Percentiles rank a stretch among this genome's conserved stretches.
phyloP scores from a whole-genome alignment of 1,284 basidiomycete species.

The Rhodofomes roseus region DNA sequence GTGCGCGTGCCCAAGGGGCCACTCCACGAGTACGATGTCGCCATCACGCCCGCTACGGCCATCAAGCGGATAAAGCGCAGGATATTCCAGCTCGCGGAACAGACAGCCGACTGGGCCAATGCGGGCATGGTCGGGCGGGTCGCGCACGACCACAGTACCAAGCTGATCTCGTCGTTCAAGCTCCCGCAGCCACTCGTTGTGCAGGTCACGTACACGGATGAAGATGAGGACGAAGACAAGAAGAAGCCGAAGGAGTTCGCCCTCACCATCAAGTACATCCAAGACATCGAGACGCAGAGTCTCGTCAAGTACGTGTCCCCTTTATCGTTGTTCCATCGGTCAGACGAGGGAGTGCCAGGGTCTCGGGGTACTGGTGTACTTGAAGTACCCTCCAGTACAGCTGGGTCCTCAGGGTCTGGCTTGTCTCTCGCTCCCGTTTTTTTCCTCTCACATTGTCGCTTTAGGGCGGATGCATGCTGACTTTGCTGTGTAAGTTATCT shows the following conservation, averaged over 20 bases:
- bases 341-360: slow-evolving; percentile 12
- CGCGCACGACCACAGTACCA: slow-evolving; percentile 67
- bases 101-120: slow-evolving; percentile 49
- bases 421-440: slow-evolving; percentile 9
- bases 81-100: slow-evolving; percentile 70
- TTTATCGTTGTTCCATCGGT: not conserved
- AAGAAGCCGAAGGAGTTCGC: slow-evolving; percentile 53
- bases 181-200: slow-evolving; percentile 60
- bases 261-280: slow-evolving; percentile 55
- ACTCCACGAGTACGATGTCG: slow-evolving; percentile 67
- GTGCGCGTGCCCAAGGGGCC: slow-evolving; percentile 58
- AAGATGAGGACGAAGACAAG: slow-evolving; percentile 43
- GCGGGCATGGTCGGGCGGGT: slow-evolving; percentile 50
- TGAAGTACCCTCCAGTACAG: slow-evolving; percentile 11
- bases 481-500: slow-evolving; percentile 45
- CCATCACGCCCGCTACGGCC: slow-evolving; percentile 52
- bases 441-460: slow-evolving; percentile 3
- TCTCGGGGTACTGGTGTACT: slow-evolving; percentile 14
- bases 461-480: slow-evolving; percentile 12
- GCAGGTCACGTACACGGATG: slow-evolving; percentile 57
- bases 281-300: slow-evolving; percentile 54
- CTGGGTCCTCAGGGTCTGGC: slow-evolving; percentile 18
- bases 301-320: slow-evolving; percentile 45
- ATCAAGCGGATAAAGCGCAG: slow-evolving; percentile 58
- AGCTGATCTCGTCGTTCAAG: slow-evolving; percentile 53